Base-by-base conservation (phyloP, 148 eudicot genomes). In the Drosera capensis region DNA sequence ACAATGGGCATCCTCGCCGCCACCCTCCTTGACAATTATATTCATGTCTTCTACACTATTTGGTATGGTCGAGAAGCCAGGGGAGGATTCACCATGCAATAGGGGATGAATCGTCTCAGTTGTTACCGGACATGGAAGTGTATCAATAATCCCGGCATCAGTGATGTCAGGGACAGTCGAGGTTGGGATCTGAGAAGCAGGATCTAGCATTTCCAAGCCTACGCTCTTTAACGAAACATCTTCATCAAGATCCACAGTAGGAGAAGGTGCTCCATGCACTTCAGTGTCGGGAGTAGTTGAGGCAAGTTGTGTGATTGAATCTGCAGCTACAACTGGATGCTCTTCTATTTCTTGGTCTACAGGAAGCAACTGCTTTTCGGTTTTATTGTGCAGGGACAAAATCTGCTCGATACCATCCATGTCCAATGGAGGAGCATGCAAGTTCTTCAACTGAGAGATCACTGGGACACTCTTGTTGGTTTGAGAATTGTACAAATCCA, bases 401-500 rank as follows among this genome's bases (percentile, higher is more conserved):
- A n/a, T n/a, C n/a, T n/a, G n/a, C n/a, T n/a, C n/a, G n/a, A 16
- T 14, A 17, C 21, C 56, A 25, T 50, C 45, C 35, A 20, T 35
- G 34, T 48, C 51, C 7, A 25, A 20, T 26, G 51, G 4, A 21
- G 36, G 31, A 52, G 24, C 21, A 29, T 16, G 36, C 31, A 42
- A 23, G 22, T 28, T 44, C 23, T 58, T 48, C 21, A 38, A 39
- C 20, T 41, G 43, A 28, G 46, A 40, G 13, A 43, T 28, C 13
- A 20, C 34, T 45, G 34, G 22, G 6, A 31, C 20, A 20, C 25
- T 59, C 43, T 44, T 49, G 12, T 46, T 63, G 65, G 57, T 59
- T 18, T 69, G 56, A 25, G 62, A 30, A 55, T 69, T 69, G 74
- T 64, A 69, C 46, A 64, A 29, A 43, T 51, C 30, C 66, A 69